Evolutionary conservation across 2,329 filamentous ascomycete species (phyloP).

Genomic region (Elsinoe ampelina): DNA sequence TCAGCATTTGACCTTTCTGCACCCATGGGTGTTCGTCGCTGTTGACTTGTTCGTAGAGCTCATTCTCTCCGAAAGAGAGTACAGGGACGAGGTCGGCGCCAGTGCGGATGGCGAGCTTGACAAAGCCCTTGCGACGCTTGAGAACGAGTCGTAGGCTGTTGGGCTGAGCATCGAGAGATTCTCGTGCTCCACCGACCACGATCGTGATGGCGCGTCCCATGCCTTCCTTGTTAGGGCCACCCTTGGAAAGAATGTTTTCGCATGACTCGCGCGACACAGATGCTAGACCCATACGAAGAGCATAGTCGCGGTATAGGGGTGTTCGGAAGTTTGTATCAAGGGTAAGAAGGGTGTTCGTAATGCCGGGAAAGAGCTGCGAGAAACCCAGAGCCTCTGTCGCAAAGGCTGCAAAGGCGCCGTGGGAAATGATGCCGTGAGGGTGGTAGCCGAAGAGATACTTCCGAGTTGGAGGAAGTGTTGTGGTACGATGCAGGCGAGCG

Average conservation of each 20-base stretch:
- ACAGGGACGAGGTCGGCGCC: constrained; percentile 94
- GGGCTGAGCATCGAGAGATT: constrained; percentile 82
- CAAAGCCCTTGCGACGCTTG: constrained; percentile 77
- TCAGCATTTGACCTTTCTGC: constrained; percentile 69
- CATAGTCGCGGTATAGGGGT: constrained; percentile 88
- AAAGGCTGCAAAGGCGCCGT: constrained; percentile 90
- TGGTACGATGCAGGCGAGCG: constrained; percentile 74
- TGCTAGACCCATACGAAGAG: constrained; percentile 76
- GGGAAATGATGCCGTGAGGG: constrained; percentile 92
- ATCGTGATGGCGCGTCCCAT: constrained; percentile 96
- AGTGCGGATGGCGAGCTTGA: constrained; percentile 83
- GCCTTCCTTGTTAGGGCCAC: constrained; percentile 66
- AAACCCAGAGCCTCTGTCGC: constrained; percentile 85
- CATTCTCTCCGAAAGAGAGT: constrained; percentile 88
- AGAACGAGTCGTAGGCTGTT: constrained; percentile 68
- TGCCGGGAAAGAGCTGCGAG: constrained; percentile 77
- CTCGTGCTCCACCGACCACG: constrained; percentile 83
- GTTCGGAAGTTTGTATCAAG: constrained; percentile 94
- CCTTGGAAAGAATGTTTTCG: constrained; percentile 73
- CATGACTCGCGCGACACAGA: constrained; percentile 90
- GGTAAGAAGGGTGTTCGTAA: constrained; percentile 86
- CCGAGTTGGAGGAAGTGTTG: constrained; percentile 64
- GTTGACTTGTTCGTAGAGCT: constrained; percentile 84
- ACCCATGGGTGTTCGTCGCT: constrained; percentile 68
- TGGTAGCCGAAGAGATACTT: constrained; percentile 98